Evolutionary conservation across 331 rosid species (phyloP).

Genomic region (Quercus tomentella): DNA sequence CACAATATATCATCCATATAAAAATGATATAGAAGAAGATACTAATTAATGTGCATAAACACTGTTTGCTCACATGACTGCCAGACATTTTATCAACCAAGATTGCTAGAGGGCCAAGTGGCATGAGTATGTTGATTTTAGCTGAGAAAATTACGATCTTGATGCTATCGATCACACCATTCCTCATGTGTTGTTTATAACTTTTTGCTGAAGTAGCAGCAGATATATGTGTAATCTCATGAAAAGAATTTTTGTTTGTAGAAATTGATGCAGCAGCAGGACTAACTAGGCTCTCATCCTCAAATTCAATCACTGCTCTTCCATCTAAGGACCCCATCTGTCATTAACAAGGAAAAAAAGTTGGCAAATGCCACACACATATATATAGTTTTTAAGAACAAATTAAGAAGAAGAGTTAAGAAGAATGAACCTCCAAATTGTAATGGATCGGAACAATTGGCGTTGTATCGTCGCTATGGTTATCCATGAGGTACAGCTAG

Average conservation of each 20-base stretch:
- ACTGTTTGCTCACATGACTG: conserved; percentile 35
- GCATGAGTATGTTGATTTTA: conserved; percentile 42
- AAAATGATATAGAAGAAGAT: not conserved
- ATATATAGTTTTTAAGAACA: not conserved
- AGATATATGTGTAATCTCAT: conserved; percentile 14
- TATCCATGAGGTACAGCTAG: conserved; percentile 27
- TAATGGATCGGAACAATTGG: conserved; percentile 28
- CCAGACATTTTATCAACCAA: conserved; percentile 30
- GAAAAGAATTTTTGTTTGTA: conserved; percentile 25
- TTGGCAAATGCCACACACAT: not conserved
- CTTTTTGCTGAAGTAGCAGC: conserved; percentile 12
- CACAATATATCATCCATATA: not conserved
- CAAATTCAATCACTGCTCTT: conserved; percentile 29
- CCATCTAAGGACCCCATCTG: conserved; percentile 41
- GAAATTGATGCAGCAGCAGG: conserved; percentile 25
- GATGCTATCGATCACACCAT: conserved; percentile 34
- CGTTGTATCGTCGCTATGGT: not conserved
- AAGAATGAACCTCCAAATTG: conserved; percentile 25
- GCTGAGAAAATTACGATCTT: conserved; percentile 42
- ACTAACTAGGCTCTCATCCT: conserved; percentile 34
- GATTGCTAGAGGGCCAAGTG: conserved; percentile 49
- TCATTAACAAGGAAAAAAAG: not conserved
- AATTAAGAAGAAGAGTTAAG: not conserved
- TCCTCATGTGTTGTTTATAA: conserved; percentile 20
- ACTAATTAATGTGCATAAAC: not conserved